Evolutionary conservation across 2,329 filamentous ascomycete species (phyloP).

Genomic region (Pseudogymnoascus sp.): DNA sequence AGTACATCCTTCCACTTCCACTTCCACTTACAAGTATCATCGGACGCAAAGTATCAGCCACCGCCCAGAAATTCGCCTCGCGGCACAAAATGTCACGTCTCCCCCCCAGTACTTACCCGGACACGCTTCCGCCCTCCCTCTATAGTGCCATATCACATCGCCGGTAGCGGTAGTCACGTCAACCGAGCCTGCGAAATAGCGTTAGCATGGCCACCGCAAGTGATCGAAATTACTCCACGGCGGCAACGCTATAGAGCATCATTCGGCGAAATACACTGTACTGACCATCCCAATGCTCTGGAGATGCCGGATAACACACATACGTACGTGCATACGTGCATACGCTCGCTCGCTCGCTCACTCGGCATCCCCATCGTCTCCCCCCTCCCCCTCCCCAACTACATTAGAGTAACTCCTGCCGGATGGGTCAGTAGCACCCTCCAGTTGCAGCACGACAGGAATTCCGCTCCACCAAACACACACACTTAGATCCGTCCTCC

Average conservation of each 20-base stretch:
- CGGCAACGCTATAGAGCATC: background rate
- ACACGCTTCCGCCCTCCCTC: background rate
- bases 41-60: background rate
- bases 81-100: background rate
- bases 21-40: too few relatives aligned
- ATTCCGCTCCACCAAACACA: background rate
- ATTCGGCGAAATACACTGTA: background rate
- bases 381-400: background rate
- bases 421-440: background rate
- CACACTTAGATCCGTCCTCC: background rate
- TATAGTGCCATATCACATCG: background rate
- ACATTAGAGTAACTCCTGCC: background rate
- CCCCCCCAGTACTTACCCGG: background rate
- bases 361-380: background rate
- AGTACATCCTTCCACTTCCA: background rate
- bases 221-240: background rate
- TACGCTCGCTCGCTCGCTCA: background rate
- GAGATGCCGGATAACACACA: background rate
- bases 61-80: background rate
- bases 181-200: background rate
- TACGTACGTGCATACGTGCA: background rate
- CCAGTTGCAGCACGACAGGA: background rate
- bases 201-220: background rate
- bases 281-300: background rate
- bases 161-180: background rate